Conservation (phyloP, 176 grass and related monocot genomes). For the Zea mays region DNA sequence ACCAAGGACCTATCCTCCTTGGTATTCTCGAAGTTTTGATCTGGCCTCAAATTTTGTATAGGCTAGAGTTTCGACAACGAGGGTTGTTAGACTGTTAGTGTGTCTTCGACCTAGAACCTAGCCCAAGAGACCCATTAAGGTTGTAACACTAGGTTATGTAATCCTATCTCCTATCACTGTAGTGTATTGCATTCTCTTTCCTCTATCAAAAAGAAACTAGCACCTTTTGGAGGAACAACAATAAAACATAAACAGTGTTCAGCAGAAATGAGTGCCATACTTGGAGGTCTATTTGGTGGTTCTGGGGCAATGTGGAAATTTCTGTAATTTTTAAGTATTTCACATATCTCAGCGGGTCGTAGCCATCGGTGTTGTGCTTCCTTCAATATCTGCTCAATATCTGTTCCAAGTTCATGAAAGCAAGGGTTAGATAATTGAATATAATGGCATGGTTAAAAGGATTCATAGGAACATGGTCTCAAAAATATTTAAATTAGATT, state of each 20-base stretch:
- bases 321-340: slow-evolving; percentile 89
- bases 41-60: no score
- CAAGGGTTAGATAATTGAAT: slow-evolving; percentile 26
- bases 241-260: background rate
- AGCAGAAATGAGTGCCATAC: slow-evolving; percentile 48
- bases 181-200: no score
- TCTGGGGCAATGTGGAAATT: slow-evolving; percentile 82
- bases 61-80: no score
- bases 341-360: slow-evolving; percentile 90
- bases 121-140: no score
- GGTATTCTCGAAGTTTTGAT: no score
- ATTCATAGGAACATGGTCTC: background rate
- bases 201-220: background rate
- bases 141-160: no score
- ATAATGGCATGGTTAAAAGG: background rate
- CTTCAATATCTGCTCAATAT: slow-evolving; percentile 87
- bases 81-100: no score
- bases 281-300: slow-evolving; percentile 82
- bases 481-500: slow-evolving; percentile 6
- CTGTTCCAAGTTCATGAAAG: slow-evolving; percentile 46
- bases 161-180: no score
- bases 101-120: no score
- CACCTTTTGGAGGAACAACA: background rate
- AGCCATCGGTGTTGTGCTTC: slow-evolving; percentile 87
- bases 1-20: no score